phyloP scores from a whole-genome alignment of 1,284 basidiomycete genomes.

The Rhodotorula sp. region DNA sequence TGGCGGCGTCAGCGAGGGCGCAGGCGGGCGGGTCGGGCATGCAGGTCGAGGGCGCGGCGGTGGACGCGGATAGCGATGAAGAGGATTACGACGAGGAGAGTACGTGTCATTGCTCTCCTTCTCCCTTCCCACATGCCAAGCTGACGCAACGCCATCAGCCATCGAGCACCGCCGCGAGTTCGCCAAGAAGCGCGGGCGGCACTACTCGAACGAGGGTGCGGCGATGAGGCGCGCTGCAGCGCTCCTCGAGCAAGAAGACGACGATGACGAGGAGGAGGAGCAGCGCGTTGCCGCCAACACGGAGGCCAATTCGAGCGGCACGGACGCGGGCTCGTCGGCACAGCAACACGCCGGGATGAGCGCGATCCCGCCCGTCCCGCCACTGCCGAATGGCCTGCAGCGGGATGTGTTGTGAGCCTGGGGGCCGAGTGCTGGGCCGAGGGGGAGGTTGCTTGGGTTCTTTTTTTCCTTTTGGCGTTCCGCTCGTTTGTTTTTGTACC shows the following conservation, averaged over 20 bases:
- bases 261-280: conserved; percentile 5
- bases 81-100: conserved; percentile 42
- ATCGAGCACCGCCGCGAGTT: conserved; percentile 40
- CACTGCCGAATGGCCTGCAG: conserved; percentile 17
- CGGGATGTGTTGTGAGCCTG: background rate
- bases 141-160: conserved; percentile 10
- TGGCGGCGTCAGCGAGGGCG: background rate
- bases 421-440: too few relatives aligned
- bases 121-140: background rate
- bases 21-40: background rate
- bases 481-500: too few relatives aligned
- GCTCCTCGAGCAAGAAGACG: conserved; percentile 28
- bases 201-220: conserved; percentile 16
- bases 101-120: conserved; percentile 1
- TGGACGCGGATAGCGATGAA: conserved; percentile 25
- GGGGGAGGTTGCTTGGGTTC: background rate
- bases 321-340: background rate
- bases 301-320: background rate
- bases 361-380: conserved; percentile 15
- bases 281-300: conserved; percentile 10
- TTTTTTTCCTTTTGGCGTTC: background rate
- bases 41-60: conserved; percentile 18
- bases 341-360: background rate
- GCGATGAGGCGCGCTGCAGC: conserved; percentile 36
- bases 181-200: conserved; percentile 31